phyloP scores from a whole-genome alignment of 2,329 filamentous ascomycete genomes.

The Colletotrichum australisinense region DNA sequence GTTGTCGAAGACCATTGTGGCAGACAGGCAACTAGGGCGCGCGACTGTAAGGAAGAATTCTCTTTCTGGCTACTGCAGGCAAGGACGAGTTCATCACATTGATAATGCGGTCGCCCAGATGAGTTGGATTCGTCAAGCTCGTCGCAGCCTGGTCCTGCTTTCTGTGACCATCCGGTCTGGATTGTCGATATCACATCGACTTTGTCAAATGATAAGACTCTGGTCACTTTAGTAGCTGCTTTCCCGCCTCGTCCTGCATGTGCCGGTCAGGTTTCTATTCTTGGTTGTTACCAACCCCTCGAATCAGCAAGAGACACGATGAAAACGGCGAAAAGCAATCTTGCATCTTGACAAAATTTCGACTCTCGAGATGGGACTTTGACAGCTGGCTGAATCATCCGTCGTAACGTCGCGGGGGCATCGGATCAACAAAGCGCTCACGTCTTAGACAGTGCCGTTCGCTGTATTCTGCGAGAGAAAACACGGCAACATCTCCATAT shows the following conservation, averaged over 20 bases:
- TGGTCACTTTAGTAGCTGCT: background rate
- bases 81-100: background rate
- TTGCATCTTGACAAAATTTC: background rate
- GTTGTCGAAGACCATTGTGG: background rate
- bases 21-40: background rate
- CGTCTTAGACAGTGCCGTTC: background rate
- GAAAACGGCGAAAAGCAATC: background rate
- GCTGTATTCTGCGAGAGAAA: too few relatives aligned
- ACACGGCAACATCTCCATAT: background rate
- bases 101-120: background rate
- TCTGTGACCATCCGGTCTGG: constrained; percentile 6
- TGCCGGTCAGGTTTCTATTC: background rate
- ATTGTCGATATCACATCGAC: background rate
- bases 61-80: background rate
- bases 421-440: background rate
- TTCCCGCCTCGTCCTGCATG: background rate
- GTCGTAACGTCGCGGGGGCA: background rate
- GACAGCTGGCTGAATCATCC: background rate
- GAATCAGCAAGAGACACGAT: constrained; percentile 13
- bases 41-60: background rate
- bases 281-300: background rate
- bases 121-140: background rate
- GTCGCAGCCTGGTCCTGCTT: background rate
- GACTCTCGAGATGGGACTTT: background rate
- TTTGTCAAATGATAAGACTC: background rate